Conservation (phyloP, 1,284 basidiomycete species). For the Amylostereum areolatum region DNA sequence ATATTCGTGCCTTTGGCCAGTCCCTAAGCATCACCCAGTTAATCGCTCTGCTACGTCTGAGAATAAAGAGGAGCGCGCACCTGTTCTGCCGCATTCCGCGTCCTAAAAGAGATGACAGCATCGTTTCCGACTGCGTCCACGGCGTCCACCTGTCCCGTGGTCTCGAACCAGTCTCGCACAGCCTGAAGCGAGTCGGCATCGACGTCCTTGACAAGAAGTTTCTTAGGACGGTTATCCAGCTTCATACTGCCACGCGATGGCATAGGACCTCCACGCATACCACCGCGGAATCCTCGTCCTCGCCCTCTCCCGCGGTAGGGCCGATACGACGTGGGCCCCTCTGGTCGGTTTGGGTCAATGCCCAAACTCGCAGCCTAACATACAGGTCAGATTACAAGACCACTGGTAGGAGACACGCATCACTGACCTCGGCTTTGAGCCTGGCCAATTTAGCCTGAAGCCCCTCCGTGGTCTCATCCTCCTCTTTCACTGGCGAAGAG, state of each 20-base stretch:
- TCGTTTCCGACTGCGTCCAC: slow-evolving; percentile 46
- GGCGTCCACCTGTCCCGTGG: slow-evolving; percentile 61
- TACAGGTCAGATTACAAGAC: slow-evolving; percentile 5
- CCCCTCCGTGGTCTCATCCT: slow-evolving; percentile 61
- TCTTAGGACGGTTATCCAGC: slow-evolving; percentile 87
- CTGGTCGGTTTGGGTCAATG: slow-evolving; percentile 42
- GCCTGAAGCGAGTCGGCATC: slow-evolving; percentile 49
- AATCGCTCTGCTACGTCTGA: not conserved
- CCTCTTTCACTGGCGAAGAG: slow-evolving; percentile 31
- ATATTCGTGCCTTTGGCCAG: slow-evolving; percentile 62
- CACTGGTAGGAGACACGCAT: not conserved
- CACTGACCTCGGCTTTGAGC: slow-evolving; percentile 68
- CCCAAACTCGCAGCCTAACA: slow-evolving; percentile 75
- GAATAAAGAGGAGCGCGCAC: slow-evolving; percentile 27
- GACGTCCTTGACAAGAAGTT: slow-evolving; percentile 69
- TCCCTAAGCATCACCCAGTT: slow-evolving; percentile 37
- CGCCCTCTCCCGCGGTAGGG: slow-evolving; percentile 71
- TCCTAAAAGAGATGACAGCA: slow-evolving; percentile 60
- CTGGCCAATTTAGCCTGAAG: slow-evolving; percentile 75
- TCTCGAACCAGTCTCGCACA: slow-evolving; percentile 81
- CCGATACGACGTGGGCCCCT: slow-evolving; percentile 44
- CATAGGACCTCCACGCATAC: slow-evolving; percentile 55
- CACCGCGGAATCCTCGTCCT: slow-evolving; percentile 54
- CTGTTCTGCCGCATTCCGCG: slow-evolving; percentile 70
- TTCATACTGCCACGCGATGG: slow-evolving; percentile 63